Base-by-base conservation (phyloP, 495 filamentous ascomycete genomes). In the Aspergillus indologenus region DNA sequence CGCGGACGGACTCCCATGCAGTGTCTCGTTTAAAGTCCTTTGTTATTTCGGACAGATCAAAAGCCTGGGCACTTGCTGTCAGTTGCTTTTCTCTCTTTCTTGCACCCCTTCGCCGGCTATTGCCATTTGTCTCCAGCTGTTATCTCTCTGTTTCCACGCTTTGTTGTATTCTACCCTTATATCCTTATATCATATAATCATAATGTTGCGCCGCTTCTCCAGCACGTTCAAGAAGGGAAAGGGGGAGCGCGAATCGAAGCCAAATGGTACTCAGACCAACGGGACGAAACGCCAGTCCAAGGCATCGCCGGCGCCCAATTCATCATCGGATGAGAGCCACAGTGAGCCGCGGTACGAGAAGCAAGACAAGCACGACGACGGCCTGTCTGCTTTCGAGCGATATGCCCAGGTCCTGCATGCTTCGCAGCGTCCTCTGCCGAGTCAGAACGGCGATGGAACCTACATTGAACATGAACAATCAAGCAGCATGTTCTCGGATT, bases 371-470 rank as follows among this genome's bases (percentile, higher is more conserved):
- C 65, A 64, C 42, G 75, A 75, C 49, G 76, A 81, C 51, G 75
- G 78, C 11, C 63, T 69, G n/a, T 70, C 69, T 20, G 78, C 81
- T 14, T 87, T 90, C 55, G 77, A 82, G 53, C 76, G 82, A 60
- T 84, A 84, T 71, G 80, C 77, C 15, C 86, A 89, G 59, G 62
- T 90, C 19, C 80, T 91, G 49, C 81, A 85, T 51, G 83, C 87
- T 26, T 83, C 82, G 31, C 78, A 79, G 48, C 77, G 83, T 51
- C 89, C 90, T 23, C 65, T 89, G 58, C 87, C 90, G 0, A 83
- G 78, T 56, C 83, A 90, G 64, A 81, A 75, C 48, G 85, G 87
- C 14, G 81, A 86, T 68, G 87, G 87, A 45, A 79, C 82, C 15
- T 77, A 76, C 57, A 54, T 78, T 19, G 76, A 82, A 59, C 68